Evolutionary conservation across 108 stramenopile genomes (phyloP), one percentile per base, ranked within the genome.

Genomic region (Skeletonema grethae): DNA sequence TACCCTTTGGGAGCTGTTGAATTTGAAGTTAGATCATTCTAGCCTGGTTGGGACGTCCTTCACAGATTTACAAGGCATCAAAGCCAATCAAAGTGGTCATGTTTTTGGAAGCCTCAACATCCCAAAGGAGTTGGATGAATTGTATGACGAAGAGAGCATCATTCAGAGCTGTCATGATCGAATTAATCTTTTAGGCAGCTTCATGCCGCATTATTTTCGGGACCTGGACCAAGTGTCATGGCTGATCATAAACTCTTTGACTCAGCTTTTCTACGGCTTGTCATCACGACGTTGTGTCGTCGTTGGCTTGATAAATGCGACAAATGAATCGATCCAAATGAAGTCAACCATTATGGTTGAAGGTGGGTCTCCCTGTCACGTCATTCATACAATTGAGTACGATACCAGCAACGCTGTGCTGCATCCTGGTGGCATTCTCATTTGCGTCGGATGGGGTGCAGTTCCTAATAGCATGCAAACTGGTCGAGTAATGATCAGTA

Each of bases 221-320:
- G 74, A 62, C 16, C 67, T 93, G 4, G 92, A 93, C 65, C 79
- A 90, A 67, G 90, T 88, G 66, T 88, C 92, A 25, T 93, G 92
- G 92, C 38, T 68, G 5, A 71, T 93, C 18, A 74, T 93, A 20
- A 85, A 79, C 62, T 82, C 75, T 20, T 90, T 87, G 84, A 85
- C 84, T 46, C 90, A 89, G 39, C 73, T 88, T 5, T 88, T 89
- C 58, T 89, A 87, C 16, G 92, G 90, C 20, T 70, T 89, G 38
- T 84, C 83, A 34, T 88, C 90, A 32, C 73, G 88, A 22, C 87
- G 88, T 12, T 93, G 92, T 62, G 75, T 93, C 13, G 84, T 74
- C 35, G 87, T 81, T n/a, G 84, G 92, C 20, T 62, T 93, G 9
- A 88, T 93, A 69, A 93, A 93, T 83, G 90, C 87, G 8, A 89